Evolutionary conservation across 495 filamentous ascomycete genomes (phyloP), one percentile per base, ranked within the genome.

Genomic region (Cercophora newfieldiana): DNA sequence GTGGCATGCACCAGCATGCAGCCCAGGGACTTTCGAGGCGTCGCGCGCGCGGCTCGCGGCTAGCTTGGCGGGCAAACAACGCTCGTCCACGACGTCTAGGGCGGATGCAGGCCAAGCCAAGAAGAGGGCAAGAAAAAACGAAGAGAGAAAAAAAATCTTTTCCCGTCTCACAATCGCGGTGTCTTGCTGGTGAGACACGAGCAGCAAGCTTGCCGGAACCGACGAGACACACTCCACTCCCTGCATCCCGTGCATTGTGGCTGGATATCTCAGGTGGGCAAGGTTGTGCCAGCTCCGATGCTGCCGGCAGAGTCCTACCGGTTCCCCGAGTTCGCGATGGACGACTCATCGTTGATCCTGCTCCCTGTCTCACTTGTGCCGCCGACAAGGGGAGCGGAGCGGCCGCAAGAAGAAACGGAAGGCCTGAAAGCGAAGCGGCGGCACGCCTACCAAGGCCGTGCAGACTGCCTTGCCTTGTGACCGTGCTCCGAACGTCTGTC

Each of bases 41-140:
- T 44, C 37, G 37, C 37, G 37, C 14, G 29, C 57, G 57, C 57
- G 57, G 57, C 57, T 60, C 29, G 57, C 57, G 57, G 57, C 57
- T 60, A 60, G 33, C 30, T 19, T 33, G 57, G 57, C 57, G 33
- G 25, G 33, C 57, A 60, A 31, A 10, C 37, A 44, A 44, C 37
- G 37, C 4, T 16, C 2, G 12, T 12, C 30, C 4, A 33, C 30
- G 30, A 33, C 30, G 30, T 12, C 30, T 5, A 33, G 37, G 10
- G 37, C 18, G 2, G 37, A 44, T 16, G 37, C 37, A 44, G 4
- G 12, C 37, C 37, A 44, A n/a, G n/a, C 37, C 37, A 18, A 47
- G 37, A 47, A 47, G 37, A 47, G 48, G 18, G 48, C 50, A 8
- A 53, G 22, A 53, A 26, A 19, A 26, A 22, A 10, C 21, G 37